phyloP scores from a whole-genome alignment of 768 basidiomycete species.

The Rhizopogon vesiculosus region DNA sequence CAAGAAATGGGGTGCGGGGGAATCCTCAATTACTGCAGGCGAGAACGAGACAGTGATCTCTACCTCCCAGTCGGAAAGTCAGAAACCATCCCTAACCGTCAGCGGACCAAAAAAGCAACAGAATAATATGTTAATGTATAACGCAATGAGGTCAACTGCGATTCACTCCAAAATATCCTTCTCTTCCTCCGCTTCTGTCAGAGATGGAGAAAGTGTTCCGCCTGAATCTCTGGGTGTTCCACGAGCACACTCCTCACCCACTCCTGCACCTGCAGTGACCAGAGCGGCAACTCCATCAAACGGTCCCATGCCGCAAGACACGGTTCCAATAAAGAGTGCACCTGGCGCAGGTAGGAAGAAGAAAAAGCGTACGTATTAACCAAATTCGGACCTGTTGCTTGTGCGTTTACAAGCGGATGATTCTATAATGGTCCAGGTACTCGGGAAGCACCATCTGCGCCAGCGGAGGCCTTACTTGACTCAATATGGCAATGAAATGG shows the following conservation, averaged over 20 bases:
- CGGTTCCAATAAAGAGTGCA: slow-evolving; percentile 37
- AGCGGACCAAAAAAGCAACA: slow-evolving; percentile 50
- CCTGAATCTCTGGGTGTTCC: slow-evolving; percentile 21
- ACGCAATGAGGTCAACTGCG: slow-evolving; percentile 79
- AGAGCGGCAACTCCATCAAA: slow-evolving; percentile 26
- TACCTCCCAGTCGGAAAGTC: slow-evolving; percentile 15
- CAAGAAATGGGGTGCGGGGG: slow-evolving; percentile 37
- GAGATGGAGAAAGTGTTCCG: slow-evolving; percentile 21
- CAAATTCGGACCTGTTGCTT: not conserved
- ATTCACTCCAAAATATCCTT: slow-evolving; percentile 57
- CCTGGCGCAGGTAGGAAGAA: slow-evolving; percentile 64
- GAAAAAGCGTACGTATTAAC: slow-evolving; percentile 59
- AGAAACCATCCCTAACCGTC: slow-evolving; percentile 14
- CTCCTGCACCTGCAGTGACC: slow-evolving; percentile 30
- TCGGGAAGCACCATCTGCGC: too few relatives aligned
- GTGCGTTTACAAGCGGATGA: not conserved
- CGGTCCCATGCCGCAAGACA: slow-evolving; percentile 42
- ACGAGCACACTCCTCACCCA: slow-evolving; percentile 25
- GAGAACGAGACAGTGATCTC: slow-evolving; percentile 13
- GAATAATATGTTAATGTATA: slow-evolving; percentile 63
- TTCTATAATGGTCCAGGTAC: slow-evolving; percentile 13
- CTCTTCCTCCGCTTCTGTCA: slow-evolving; percentile 32
- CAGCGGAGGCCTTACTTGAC: too few relatives aligned
- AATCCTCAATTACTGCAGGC: slow-evolving; percentile 15
- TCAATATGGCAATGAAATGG: too few relatives aligned